A percentile compares a stretch with the other conserved stretches of the same genome.
These are phyloP conservation scores for Malus sylvestris DNA, from an alignment of 306 rosid genomes.

Conservation along the genomic window DNA sequence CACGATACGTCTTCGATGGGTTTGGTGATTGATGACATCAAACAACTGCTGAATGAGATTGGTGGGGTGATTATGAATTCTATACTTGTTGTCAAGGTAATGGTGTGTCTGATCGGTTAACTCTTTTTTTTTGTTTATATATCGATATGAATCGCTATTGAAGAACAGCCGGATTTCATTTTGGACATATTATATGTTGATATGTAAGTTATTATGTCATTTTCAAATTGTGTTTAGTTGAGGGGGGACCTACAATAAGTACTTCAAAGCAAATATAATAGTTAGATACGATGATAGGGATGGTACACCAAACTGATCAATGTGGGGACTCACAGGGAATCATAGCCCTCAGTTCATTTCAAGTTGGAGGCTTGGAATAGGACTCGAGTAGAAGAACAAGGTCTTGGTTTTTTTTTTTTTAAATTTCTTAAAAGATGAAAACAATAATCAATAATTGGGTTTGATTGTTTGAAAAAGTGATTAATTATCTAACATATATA, in stretches of 20 bases:
- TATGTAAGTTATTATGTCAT: background rate
- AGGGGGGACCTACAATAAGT: constrained; percentile 10
- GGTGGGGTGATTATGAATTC: background rate
- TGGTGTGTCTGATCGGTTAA: too few species aligned
- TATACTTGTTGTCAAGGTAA: too few species aligned
- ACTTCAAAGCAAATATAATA: constrained; percentile 9
- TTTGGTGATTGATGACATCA: background rate
- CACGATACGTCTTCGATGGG: too few species aligned
- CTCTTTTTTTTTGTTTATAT: too few species aligned
- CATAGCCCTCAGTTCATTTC: constrained; percentile 10
- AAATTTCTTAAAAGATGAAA: background rate
- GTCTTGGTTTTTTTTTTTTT: background rate
- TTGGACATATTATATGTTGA: too few species aligned
- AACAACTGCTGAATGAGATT: background rate
- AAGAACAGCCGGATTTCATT: too few species aligned
- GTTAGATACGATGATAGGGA: constrained; percentile 28
- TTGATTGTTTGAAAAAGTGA: background rate
- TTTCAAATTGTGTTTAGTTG: background rate
- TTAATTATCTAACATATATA: background rate
- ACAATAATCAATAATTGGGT: background rate
- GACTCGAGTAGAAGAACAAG: background rate
- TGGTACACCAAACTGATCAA: constrained; percentile 37
- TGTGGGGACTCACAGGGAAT: constrained; percentile 23
- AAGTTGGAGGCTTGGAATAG: background rate
- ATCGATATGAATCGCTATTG: too few species aligned